A percentile compares a stretch with the other conserved stretches of the same genome.
Evolutionary conservation across 805 yeast species (phyloP).

Genomic region (Blastobotrys robertii): DNA sequence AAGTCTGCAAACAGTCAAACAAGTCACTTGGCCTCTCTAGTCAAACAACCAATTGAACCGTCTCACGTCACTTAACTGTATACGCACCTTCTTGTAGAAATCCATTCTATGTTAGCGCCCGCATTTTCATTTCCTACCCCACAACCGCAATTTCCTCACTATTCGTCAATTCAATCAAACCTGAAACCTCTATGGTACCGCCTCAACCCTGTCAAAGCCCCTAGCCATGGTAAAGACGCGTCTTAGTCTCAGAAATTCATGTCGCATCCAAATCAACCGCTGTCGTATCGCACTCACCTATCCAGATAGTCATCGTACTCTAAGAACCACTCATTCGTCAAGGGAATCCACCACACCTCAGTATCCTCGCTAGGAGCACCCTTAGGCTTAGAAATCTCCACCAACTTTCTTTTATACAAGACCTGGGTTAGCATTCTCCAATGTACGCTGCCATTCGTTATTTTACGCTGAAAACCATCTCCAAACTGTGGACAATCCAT

Average conservation of each 20-base stretch:
- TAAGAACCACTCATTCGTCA: constrained; percentile 82
- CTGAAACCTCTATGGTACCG: too few species aligned
- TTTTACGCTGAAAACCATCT: too few species aligned
- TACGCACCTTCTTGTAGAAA: constrained; percentile 8
- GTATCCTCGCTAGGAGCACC: constrained; percentile 27
- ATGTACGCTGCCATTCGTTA: too few species aligned
- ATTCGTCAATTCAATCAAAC: too few species aligned
- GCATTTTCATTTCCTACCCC: too few species aligned
- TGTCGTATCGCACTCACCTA: constrained; percentile 13
- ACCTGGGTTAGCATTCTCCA: constrained; percentile 20
- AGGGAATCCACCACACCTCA: constrained; percentile 72
- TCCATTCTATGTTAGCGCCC: background rate
- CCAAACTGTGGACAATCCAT: too few species aligned
- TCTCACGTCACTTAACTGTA: constrained; percentile 28
- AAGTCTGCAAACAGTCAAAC: too few species aligned
- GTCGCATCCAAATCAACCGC: too few species aligned
- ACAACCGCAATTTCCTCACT: too few species aligned
- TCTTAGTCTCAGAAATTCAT: too few species aligned
- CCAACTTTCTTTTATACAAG: constrained; percentile 29
- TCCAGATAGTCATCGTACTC: constrained; percentile 66
- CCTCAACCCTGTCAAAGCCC: too few species aligned
- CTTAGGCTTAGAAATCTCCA: constrained; percentile 9
- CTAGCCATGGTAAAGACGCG: too few species aligned
- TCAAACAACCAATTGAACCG: background rate
- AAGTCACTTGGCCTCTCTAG: background rate